Evolutionary conservation across 805 yeast genomes (phyloP).

Genomic region (Nakazawaea peltata): DNA sequence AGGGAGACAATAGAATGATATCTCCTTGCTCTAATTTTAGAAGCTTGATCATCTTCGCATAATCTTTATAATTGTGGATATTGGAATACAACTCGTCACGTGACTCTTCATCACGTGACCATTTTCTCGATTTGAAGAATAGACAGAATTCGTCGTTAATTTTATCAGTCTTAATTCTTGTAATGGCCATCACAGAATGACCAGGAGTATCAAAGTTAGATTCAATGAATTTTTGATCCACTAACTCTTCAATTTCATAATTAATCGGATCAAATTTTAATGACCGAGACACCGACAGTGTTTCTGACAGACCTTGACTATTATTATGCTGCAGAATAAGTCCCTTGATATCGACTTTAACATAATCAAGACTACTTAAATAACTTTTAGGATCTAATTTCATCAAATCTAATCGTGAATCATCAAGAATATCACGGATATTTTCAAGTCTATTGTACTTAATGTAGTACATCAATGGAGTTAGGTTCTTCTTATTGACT

Average conservation of each 20-base stretch:
- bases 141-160: slow-evolving; percentile 18
- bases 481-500: slow-evolving; percentile 45
- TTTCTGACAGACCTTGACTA: no score
- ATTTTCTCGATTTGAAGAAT: slow-evolving; percentile 15
- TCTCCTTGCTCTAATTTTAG: slow-evolving; percentile 28
- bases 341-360: slow-evolving; percentile 24
- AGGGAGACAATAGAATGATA: no score
- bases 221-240: slow-evolving; percentile 22
- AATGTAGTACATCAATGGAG: slow-evolving; percentile 67
- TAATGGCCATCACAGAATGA: slow-evolving; percentile 22
- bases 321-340: no score
- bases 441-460: slow-evolving; percentile 63
- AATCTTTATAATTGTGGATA: slow-evolving; percentile 23
- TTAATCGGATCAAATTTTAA: slow-evolving; percentile 12
- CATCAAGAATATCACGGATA: slow-evolving; percentile 39
- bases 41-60: slow-evolving; percentile 24
- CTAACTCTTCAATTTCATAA: slow-evolving; percentile 21
- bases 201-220: slow-evolving; percentile 14
- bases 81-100: no score
- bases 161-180: slow-evolving; percentile 27
- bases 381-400: slow-evolving; percentile 21
- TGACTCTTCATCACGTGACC: no score
- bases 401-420: slow-evolving; percentile 38
- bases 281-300: no score
- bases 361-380: slow-evolving; percentile 37